A percentile compares a stretch with the other conserved stretches of the same genome.
Evolutionary conservation across 2,329 filamentous ascomycete genomes (phyloP).

Genomic region (Torrubiella hemipterigena): DNA sequence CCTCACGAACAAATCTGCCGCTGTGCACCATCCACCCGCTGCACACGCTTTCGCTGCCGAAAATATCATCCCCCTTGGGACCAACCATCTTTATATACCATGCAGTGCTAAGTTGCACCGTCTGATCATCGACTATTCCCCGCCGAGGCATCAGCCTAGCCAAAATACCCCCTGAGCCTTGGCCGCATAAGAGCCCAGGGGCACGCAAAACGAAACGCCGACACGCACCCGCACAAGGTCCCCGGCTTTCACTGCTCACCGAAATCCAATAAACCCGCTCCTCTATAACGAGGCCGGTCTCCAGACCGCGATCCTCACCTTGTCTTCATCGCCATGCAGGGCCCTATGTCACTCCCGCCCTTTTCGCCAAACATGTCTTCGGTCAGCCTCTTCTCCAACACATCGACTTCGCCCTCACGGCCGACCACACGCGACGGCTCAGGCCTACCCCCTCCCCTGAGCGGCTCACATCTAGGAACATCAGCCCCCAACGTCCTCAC

Average conservation of each 20-base stretch:
- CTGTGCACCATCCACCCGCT: too few relatives aligned
- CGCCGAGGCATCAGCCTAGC: too few relatives aligned
- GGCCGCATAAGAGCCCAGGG: too few relatives aligned
- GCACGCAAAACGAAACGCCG: background rate
- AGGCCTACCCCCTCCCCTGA: slow-evolving; percentile 3
- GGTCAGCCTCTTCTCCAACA: slow-evolving; percentile 22
- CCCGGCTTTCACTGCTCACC: background rate
- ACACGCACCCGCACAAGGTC: background rate
- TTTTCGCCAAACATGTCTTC: slow-evolving; percentile 22
- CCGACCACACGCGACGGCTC: slow-evolving; percentile 23
- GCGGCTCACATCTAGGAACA: slow-evolving; percentile 2
- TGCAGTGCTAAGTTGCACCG: too few relatives aligned
- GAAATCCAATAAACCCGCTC: background rate
- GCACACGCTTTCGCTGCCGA: too few relatives aligned
- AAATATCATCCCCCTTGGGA: too few relatives aligned
- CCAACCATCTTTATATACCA: too few relatives aligned
- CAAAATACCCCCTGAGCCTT: too few relatives aligned
- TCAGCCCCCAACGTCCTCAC: slow-evolving; percentile 4
- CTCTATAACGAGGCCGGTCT: too few relatives aligned
- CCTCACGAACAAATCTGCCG: too few relatives aligned
- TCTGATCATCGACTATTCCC: too few relatives aligned
- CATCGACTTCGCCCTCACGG: slow-evolving; percentile 17
- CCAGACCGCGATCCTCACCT: too few relatives aligned
- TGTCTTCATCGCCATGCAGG: slow-evolving; percentile 8
- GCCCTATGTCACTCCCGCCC: slow-evolving; percentile 3